phyloP scores from a whole-genome alignment of 2,329 filamentous ascomycete genomes.

The Epichloe scottii region DNA sequence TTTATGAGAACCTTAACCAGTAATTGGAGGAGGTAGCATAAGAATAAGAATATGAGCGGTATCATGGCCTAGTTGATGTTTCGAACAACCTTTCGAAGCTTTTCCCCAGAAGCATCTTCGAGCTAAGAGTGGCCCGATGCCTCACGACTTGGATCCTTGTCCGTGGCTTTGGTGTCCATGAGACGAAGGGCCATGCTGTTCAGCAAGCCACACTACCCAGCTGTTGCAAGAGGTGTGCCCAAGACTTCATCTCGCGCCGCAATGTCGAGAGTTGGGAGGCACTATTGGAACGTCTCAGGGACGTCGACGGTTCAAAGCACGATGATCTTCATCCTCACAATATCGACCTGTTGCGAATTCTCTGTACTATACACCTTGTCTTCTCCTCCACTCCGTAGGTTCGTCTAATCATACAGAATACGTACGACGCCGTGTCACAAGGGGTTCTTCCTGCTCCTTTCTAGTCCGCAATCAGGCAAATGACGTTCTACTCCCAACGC shows the following conservation, averaged over 20 bases:
- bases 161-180: background rate
- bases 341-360: background rate
- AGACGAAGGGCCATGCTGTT: background rate
- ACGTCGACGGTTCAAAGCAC: too few relatives aligned
- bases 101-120: background rate
- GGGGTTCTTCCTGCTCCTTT: too few relatives aligned
- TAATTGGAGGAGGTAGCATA: conserved; percentile 16
- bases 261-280: too few relatives aligned
- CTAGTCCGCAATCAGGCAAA: too few relatives aligned
- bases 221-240: background rate
- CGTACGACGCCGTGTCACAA: too few relatives aligned
- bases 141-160: background rate
- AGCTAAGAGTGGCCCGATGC: background rate
- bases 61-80: conserved; percentile 16
- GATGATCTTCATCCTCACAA: too few relatives aligned
- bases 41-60: conserved; percentile 16
- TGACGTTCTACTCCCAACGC: too few relatives aligned
- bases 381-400: background rate
- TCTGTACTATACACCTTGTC: background rate
- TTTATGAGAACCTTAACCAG: conserved; percentile 18
- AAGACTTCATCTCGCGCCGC: too few relatives aligned
- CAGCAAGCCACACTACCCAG: background rate
- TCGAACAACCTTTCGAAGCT: conserved; percentile 9
- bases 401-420: too few relatives aligned
- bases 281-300: too few relatives aligned